Conservation (phyloP, 352 stramenopile species). For the Pythium aristosporum region DNA sequence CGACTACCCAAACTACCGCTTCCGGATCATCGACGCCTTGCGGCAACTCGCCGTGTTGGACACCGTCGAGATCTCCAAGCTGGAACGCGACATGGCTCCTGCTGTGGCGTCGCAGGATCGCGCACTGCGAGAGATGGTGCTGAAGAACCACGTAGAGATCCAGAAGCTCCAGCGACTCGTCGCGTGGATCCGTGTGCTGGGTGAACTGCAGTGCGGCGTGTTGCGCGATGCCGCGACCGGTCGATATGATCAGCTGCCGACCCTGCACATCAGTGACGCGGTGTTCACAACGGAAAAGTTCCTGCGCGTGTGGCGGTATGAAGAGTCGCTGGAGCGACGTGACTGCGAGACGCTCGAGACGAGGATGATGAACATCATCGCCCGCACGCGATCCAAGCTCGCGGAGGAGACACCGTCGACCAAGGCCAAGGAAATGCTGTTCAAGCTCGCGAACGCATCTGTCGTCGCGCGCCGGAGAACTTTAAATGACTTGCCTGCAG, state of each 20-base stretch:
- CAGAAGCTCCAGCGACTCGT: slow-evolving; percentile 63
- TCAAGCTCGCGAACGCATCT: slow-evolving; percentile 47
- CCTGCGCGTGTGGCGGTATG: slow-evolving; percentile 46
- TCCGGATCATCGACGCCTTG: slow-evolving; percentile 54
- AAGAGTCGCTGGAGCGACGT: slow-evolving; percentile 32
- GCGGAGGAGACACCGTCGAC: slow-evolving; percentile 49
- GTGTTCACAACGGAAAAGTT: slow-evolving; percentile 43
- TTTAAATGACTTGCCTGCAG: slow-evolving; percentile 19
- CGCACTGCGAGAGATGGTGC: slow-evolving; percentile 44
- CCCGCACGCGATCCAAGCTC: slow-evolving; percentile 54
- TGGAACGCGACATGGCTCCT: slow-evolving; percentile 53
- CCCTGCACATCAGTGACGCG: slow-evolving; percentile 30
- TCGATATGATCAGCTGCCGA: slow-evolving; percentile 58
- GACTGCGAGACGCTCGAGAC: slow-evolving; percentile 44
- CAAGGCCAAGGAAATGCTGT: slow-evolving; percentile 66
- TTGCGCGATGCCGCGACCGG: slow-evolving; percentile 35
- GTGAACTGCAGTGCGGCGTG: slow-evolving; percentile 59
- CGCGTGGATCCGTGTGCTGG: slow-evolving; percentile 46
- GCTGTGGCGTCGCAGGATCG: slow-evolving; percentile 56
- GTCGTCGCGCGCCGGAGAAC: slow-evolving; percentile 7
- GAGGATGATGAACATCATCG: slow-evolving; percentile 69
- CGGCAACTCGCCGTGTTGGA: slow-evolving; percentile 57
- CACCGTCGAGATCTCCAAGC: slow-evolving; percentile 49
- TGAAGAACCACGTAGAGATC: slow-evolving; percentile 70
- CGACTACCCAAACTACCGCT: slow-evolving; percentile 67